Evolutionary conservation across 257 asterid genomes (phyloP).

Genomic region (Nicotiana benthamiana): DNA sequence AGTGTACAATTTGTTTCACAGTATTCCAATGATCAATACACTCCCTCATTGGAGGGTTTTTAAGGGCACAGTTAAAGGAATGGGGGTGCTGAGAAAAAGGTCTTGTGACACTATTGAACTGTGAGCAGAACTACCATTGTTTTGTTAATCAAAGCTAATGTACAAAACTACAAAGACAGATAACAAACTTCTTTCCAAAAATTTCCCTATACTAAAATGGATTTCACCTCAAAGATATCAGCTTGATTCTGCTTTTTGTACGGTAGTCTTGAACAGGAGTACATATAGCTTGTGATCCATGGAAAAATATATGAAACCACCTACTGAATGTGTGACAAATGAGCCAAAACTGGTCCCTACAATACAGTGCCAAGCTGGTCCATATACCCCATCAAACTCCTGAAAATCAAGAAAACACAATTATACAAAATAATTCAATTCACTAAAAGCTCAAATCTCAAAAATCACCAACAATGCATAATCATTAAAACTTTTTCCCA

Average conservation of each 20-base stretch:
- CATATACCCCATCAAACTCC: conserved; percentile 85
- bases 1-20: background rate
- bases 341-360: conserved; percentile 87
- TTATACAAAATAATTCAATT: background rate
- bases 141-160: conserved; percentile 19
- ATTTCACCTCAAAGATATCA: conserved; percentile 16
- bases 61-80: background rate
- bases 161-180: conserved; percentile 27
- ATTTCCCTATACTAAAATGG: conserved; percentile 15
- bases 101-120: conserved; percentile 5
- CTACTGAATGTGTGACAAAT: conserved; percentile 79
- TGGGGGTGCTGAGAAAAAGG: background rate
- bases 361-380: conserved; percentile 91
- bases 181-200: conserved; percentile 14
- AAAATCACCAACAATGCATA: background rate
- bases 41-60: background rate
- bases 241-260: conserved; percentile 60
- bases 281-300: conserved; percentile 71
- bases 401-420: conserved; percentile 23
- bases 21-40: background rate
- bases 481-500: background rate
- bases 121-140: conserved; percentile 14
- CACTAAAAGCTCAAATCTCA: background rate
- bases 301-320: conserved; percentile 81
- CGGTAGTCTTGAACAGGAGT: conserved; percentile 72